Evolutionary conservation across 495 filamentous ascomycete genomes (phyloP).

Genomic region (Alectoria sarmentosa): DNA sequence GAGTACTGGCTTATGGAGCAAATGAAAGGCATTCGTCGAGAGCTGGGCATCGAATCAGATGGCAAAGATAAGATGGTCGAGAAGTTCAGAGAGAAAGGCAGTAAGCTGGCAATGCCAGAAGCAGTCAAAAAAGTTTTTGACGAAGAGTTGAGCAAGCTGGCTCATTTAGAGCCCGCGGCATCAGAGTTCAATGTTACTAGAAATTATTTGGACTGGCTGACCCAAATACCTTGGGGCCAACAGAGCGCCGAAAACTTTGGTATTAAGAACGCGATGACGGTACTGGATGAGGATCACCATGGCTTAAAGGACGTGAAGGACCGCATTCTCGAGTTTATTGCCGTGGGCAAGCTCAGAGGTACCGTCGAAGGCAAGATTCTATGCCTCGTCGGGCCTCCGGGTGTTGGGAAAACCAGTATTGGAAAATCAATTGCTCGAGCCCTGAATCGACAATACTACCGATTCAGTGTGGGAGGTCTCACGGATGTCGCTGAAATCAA

Average conservation of each 20-base stretch:
- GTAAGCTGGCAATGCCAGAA: slow-evolving; percentile 93
- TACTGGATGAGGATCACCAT: slow-evolving; percentile 96
- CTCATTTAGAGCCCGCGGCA: slow-evolving; percentile 87
- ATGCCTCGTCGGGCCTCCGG: slow-evolving; percentile 93
- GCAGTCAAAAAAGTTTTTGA: slow-evolving; percentile 96
- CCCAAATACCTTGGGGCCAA: slow-evolving; percentile 96
- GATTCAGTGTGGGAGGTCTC: slow-evolving; percentile 94
- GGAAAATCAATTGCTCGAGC: slow-evolving; percentile 96
- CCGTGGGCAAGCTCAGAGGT: slow-evolving; percentile 92
- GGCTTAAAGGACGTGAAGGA: slow-evolving; percentile 98
- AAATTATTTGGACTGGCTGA: slow-evolving; percentile 98
- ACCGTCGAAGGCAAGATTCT: slow-evolving; percentile 98
- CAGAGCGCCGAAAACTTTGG: slow-evolving; percentile 95
- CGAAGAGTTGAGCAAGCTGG: slow-evolving; percentile 94
- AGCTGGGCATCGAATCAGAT: slow-evolving; percentile 93
- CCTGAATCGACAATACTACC: slow-evolving; percentile 90
- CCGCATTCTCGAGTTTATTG: slow-evolving; percentile 97
- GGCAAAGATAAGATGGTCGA: slow-evolving; percentile 97
- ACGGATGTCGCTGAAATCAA: slow-evolving; percentile 99
- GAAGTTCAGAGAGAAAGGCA: slow-evolving; percentile 91
- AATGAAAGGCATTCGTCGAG: slow-evolving; percentile 96
- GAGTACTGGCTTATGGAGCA: slow-evolving; percentile 99
- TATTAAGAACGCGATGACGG: slow-evolving; percentile 79
- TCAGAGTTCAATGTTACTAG: slow-evolving; percentile 99
- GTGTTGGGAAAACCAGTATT: slow-evolving; percentile 97